Conservation (phyloP, 305 asterid species). For the Fraxinus angustifolia region DNA sequence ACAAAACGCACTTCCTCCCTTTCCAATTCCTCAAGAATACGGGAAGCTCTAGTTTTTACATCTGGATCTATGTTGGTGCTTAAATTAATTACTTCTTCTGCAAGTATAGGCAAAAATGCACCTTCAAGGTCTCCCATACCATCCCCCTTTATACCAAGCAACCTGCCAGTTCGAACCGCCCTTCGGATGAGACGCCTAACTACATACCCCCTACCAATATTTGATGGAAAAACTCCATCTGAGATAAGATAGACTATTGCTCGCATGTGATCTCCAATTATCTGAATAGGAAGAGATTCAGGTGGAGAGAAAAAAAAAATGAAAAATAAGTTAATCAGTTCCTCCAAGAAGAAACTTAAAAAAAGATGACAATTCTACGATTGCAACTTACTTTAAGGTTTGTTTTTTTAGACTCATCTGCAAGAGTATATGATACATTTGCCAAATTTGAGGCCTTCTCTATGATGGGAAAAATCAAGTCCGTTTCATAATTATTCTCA, state of each 20-base stretch:
- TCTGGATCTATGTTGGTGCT: slow-evolving; percentile 72
- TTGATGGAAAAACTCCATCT: slow-evolving; percentile 93
- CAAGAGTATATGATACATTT: slow-evolving; percentile 54
- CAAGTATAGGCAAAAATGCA: slow-evolving; percentile 77
- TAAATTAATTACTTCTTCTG: slow-evolving; percentile 65
- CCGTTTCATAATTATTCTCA: slow-evolving; percentile 90
- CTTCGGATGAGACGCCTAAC: slow-evolving; percentile 92
- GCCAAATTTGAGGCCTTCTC: slow-evolving; percentile 83
- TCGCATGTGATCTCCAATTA: slow-evolving; percentile 95
- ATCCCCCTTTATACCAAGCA: slow-evolving; percentile 80
- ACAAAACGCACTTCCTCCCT: slow-evolving; percentile 92
- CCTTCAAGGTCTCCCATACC: slow-evolving; percentile 65
- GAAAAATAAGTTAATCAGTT: slow-evolving; percentile 7
- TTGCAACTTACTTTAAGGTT: slow-evolving; percentile 58
- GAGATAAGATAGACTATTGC: slow-evolving; percentile 91
- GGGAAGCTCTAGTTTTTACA: slow-evolving; percentile 54
- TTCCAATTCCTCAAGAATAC: slow-evolving; percentile 70
- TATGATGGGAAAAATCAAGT: slow-evolving; percentile 78
- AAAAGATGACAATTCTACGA: slow-evolving; percentile 13
- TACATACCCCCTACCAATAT: slow-evolving; percentile 90
- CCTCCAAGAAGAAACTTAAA: slow-evolving; percentile 4
- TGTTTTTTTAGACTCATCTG: slow-evolving; percentile 63
- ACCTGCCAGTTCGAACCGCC: slow-evolving; percentile 82
- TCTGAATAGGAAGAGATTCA: slow-evolving; percentile 36
- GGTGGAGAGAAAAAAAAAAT: slow-evolving; percentile 12